These are phyloP conservation scores for Pelargonium citronellum DNA, from an alignment of 441 rosid genomes.

Conservation along the genomic window DNA sequence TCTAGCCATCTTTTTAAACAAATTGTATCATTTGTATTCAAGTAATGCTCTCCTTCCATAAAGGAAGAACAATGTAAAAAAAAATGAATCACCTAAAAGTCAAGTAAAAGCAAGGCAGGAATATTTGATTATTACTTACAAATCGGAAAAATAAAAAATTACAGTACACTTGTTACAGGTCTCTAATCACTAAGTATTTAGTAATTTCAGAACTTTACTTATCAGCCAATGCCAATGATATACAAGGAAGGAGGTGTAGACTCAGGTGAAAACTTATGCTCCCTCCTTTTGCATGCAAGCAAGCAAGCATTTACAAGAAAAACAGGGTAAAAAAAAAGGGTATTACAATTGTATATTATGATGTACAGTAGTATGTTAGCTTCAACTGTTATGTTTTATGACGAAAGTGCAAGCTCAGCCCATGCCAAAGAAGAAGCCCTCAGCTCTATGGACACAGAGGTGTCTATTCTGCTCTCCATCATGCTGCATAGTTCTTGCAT, in stretches of 20 bases:
- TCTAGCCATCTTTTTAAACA: neutral
- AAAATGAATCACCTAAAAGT: neutral
- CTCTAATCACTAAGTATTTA: neutral
- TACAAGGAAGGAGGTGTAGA: conserved; percentile 21
- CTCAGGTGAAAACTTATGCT: conserved; percentile 21
- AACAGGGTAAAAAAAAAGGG: neutral
- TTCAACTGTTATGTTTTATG: conserved; percentile 35
- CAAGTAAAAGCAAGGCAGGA: neutral
- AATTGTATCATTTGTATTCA: neutral
- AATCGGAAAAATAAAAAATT: too few relatives aligned
- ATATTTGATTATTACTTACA: neutral
- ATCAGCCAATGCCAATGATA: conserved; percentile 23
- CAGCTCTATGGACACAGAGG: conserved; percentile 62
- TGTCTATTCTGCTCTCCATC: conserved; percentile 69
- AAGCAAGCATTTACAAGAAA: conserved; percentile 34
- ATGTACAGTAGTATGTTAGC: conserved; percentile 44
- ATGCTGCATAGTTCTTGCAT: conserved; percentile 55
- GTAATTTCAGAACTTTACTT: conserved; percentile 30
- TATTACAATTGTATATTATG: conserved; percentile 28
- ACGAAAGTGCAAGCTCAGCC: conserved; percentile 90
- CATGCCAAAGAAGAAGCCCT: conserved; percentile 90
- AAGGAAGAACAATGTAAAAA: neutral
- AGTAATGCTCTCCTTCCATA: neutral
- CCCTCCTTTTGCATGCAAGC: conserved; percentile 13
- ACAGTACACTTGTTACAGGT: neutral